Percentiles rank a stretch among this genome's conserved stretches.
Evolutionary conservation across 768 basidiomycete species (phyloP).

Genomic region (Podaxis sp.): DNA sequence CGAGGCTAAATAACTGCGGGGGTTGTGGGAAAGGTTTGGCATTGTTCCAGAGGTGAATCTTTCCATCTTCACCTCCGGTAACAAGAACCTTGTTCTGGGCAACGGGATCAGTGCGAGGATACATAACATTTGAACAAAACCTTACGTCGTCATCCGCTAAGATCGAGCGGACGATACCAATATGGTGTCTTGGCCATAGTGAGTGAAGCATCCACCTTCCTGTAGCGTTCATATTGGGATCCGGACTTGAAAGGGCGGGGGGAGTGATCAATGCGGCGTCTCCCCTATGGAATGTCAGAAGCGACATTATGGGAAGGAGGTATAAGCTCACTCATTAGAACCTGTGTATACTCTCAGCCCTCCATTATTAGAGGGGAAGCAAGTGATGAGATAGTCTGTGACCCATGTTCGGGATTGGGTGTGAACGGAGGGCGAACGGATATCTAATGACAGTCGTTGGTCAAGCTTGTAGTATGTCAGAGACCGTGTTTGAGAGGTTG

Average conservation of each 20-base stretch:
- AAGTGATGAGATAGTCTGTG: slow-evolving; percentile 75
- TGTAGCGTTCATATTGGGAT: slow-evolving; percentile 33
- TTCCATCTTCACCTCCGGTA: slow-evolving; percentile 33
- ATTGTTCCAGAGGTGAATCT: slow-evolving; percentile 27
- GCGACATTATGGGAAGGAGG: not conserved
- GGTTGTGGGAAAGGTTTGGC: not conserved
- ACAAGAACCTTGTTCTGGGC: slow-evolving; percentile 26
- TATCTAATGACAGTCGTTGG: slow-evolving; percentile 53
- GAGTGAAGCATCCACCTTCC: slow-evolving; percentile 49
- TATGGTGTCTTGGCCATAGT: slow-evolving; percentile 55
- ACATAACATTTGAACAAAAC: not conserved
- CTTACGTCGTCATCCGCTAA: slow-evolving; percentile 56
- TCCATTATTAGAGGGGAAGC: slow-evolving; percentile 34
- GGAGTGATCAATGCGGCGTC: slow-evolving; percentile 54
- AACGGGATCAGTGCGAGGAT: not conserved
- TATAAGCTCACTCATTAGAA: slow-evolving; percentile 63
- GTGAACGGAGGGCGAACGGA: slow-evolving; percentile 65
- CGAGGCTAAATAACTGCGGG: too few relatives aligned
- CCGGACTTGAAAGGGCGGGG: slow-evolving; percentile 2
- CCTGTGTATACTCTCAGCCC: slow-evolving; percentile 61
- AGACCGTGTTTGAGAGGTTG: not conserved
- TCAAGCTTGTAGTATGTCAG: slow-evolving; percentile 50
- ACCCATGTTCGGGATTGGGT: slow-evolving; percentile 61
- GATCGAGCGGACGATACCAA: slow-evolving; percentile 55
- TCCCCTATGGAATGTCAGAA: slow-evolving; percentile 39